Evolutionary conservation across 1,284 basidiomycete species (phyloP).

Genomic region (Ganoderma boninense): DNA sequence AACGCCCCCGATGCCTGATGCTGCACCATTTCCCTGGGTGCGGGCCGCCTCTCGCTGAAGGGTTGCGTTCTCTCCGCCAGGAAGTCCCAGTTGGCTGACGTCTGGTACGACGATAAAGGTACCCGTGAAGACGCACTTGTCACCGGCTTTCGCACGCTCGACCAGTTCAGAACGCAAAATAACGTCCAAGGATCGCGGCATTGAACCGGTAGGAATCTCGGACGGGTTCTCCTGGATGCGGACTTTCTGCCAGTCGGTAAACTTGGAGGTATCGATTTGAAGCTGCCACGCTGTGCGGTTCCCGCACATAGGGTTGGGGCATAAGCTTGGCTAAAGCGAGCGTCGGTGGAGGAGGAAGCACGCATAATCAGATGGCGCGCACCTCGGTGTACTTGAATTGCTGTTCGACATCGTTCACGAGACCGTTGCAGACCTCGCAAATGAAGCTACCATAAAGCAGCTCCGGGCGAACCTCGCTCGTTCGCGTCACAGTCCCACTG

Average conservation of each 20-base stretch:
- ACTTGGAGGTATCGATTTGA: slow-evolving; percentile 96
- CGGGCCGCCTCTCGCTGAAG: slow-evolving; percentile 88
- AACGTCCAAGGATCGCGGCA: slow-evolving; percentile 97
- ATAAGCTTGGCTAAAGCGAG: slow-evolving; percentile 80
- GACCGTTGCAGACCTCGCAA: slow-evolving; percentile 88
- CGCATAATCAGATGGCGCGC: slow-evolving; percentile 20
- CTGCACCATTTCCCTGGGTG: slow-evolving; percentile 63
- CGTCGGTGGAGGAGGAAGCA: slow-evolving; percentile 9
- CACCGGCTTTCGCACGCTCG: slow-evolving; percentile 97
- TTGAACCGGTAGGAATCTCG: slow-evolving; percentile 98
- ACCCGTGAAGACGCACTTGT: slow-evolving; percentile 98
- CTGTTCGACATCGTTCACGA: slow-evolving; percentile 96
- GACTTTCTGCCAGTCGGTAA: slow-evolving; percentile 99
- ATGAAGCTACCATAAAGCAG: slow-evolving; percentile 93
- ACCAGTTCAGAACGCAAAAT: slow-evolving; percentile 96
- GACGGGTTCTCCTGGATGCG: slow-evolving; percentile 99
- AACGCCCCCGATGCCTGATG: slow-evolving; percentile 79
- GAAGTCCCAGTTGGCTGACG: slow-evolving; percentile 94
- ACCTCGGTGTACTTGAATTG: slow-evolving; percentile 99
- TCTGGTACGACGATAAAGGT: slow-evolving; percentile 99
- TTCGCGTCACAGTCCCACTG: slow-evolving; percentile 96
- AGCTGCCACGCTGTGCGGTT: slow-evolving; percentile 94
- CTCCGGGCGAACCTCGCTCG: slow-evolving; percentile 97
- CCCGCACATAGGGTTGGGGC: slow-evolving; percentile 92
- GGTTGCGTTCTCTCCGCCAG: slow-evolving; percentile 92